Conservation (phyloP, 1,284 basidiomycete genomes). For the Mrakiaceae sp. region DNA sequence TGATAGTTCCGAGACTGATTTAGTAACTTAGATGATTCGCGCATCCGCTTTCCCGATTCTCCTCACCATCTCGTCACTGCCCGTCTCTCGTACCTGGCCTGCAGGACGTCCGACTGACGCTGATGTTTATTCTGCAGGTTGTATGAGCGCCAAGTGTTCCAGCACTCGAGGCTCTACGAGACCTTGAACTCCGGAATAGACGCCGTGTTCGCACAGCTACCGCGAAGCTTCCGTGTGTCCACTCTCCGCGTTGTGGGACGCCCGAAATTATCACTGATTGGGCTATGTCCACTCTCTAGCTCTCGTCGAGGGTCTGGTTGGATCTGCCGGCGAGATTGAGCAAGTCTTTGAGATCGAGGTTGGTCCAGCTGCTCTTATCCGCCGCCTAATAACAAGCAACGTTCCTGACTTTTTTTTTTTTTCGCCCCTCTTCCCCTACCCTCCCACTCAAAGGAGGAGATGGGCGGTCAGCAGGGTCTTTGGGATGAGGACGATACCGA, state of each 20-base stretch:
- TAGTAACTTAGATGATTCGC: constrained; percentile 36
- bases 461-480: background rate
- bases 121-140: constrained; percentile 26
- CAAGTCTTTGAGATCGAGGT: constrained; percentile 75
- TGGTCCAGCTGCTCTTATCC: constrained; percentile 35
- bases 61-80: constrained; percentile 48
- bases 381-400: background rate
- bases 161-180: constrained; percentile 57
- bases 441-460: too few species aligned
- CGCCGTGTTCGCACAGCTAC: constrained; percentile 56
- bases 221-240: constrained; percentile 37
- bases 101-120: background rate
- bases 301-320: constrained; percentile 62
- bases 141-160: constrained; percentile 63
- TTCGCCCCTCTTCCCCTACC: too few species aligned
- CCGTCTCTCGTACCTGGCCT: background rate
- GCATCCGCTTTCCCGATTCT: constrained; percentile 77
- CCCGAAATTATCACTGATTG: background rate
- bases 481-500: constrained; percentile 7
- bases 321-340: constrained; percentile 58
- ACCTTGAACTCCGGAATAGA: constrained; percentile 55
- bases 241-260: background rate
- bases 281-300: constrained; percentile 37
- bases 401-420: background rate
- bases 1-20: too few species aligned